A percentile compares a stretch with the other conserved stretches of the same genome.
Conservation (phyloP, 2,329 filamentous ascomycete genomes). For the Ceratocystiopsis brevicomis region DNA sequence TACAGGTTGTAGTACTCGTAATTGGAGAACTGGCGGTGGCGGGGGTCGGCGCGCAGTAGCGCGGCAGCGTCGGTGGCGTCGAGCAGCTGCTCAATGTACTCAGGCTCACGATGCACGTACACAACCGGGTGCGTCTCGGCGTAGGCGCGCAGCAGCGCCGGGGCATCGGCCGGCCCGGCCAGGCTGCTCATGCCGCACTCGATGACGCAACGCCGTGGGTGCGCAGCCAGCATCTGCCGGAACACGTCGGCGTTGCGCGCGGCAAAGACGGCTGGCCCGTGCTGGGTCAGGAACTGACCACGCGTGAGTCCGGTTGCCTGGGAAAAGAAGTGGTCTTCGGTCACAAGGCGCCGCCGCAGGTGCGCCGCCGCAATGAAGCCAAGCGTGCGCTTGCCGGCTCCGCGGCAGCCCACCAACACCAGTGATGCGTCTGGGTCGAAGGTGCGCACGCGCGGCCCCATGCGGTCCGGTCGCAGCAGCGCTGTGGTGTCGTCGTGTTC, state of each 20-base stretch:
- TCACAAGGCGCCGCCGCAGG: conserved; percentile 45
- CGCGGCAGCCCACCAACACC: conserved; percentile 50
- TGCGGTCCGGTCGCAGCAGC: conserved; percentile 8
- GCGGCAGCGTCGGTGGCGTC: conserved; percentile 33
- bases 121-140: conserved; percentile 48
- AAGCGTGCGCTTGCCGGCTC: conserved; percentile 53
- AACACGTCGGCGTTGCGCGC: conserved; percentile 42
- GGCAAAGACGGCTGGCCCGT: conserved; percentile 43
- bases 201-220: conserved; percentile 45
- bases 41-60: conserved; percentile 33
- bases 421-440: conserved; percentile 46
- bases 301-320: conserved; percentile 42
- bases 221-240: conserved; percentile 36
- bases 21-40: conserved; percentile 46
- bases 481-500: neutral
- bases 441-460: conserved; percentile 12
- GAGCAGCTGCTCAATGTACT: conserved; percentile 40
- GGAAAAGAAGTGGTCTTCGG: conserved; percentile 48
- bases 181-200: conserved; percentile 48
- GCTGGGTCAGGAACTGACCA: conserved; percentile 38
- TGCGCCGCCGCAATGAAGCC: conserved; percentile 55
- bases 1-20: conserved; percentile 55
- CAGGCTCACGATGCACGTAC: conserved; percentile 46
- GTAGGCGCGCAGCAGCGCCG: conserved; percentile 38
- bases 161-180: conserved; percentile 31